Conservation (phyloP, 148 eudicot species). For the Selenicereus undatus region DNA sequence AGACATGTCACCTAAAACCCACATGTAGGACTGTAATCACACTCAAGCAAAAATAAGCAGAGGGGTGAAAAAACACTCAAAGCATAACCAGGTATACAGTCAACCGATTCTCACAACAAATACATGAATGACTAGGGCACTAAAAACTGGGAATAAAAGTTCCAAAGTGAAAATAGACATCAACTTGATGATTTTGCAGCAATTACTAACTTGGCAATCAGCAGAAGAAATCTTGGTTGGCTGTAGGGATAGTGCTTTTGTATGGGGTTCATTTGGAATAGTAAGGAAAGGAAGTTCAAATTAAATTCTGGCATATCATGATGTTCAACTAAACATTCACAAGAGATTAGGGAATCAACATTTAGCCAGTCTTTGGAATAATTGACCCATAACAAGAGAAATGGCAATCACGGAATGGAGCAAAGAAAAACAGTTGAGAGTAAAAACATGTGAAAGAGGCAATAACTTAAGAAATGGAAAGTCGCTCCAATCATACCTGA, state of each 20-base stretch:
- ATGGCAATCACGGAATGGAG: background rate
- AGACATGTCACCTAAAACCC: background rate
- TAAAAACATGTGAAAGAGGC: background rate
- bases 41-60: background rate
- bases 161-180: background rate
- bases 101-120: background rate
- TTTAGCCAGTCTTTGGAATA: background rate
- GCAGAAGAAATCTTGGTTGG: background rate
- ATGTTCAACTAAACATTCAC: background rate
- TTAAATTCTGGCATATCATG: background rate
- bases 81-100: background rate
- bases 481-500: conserved; percentile 46
- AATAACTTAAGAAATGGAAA: conserved; percentile 6
- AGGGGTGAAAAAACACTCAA: background rate
- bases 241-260: background rate
- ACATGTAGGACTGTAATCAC: background rate
- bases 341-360: background rate
- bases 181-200: background rate
- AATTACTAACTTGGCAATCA: background rate
- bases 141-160: background rate
- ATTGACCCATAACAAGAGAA: background rate
- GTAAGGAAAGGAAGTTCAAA: background rate
- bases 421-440: background rate
- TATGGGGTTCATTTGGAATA: background rate
- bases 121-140: background rate